phyloP scores from a whole-genome alignment of 495 filamentous ascomycete genomes.

The Hyphodiscus hymeniophilus region DNA sequence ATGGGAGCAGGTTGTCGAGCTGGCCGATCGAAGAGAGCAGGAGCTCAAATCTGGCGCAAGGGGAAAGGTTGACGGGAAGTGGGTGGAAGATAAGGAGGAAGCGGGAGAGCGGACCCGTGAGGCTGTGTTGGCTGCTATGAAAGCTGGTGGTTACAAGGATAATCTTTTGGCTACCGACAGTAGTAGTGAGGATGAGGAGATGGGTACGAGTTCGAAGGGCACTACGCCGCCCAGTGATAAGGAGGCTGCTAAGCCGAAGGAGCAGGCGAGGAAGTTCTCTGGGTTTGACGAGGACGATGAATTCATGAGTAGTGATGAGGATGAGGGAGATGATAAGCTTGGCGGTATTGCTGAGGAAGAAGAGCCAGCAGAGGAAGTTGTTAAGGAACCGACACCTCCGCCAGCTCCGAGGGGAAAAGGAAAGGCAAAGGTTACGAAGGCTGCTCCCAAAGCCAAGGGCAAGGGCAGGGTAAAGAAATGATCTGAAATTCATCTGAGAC shows the following conservation, averaged over 20 bases:
- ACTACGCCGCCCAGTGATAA: conserved; percentile 29
- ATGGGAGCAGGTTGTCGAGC: conserved; percentile 79
- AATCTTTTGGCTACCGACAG: conserved; percentile 31
- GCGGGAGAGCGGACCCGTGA: conserved; percentile 73
- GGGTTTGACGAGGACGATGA: conserved; percentile 91
- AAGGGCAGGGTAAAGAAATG: conserved; percentile 20
- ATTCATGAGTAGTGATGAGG: conserved; percentile 73
- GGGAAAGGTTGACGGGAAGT: conserved; percentile 74
- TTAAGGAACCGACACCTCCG: conserved; percentile 18
- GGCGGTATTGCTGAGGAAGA: conserved; percentile 33
- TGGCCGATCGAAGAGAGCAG: conserved; percentile 71
- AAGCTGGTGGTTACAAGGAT: conserved; percentile 50
- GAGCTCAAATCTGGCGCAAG: conserved; percentile 64
- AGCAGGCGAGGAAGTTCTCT: conserved; percentile 47
- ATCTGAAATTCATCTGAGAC: conserved; percentile 1
- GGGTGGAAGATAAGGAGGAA: conserved; percentile 89
- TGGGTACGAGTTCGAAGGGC: conserved; percentile 26
- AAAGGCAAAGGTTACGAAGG: conserved; percentile 11
- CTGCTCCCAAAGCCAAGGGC: conserved; percentile 21
- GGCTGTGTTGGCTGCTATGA: conserved; percentile 72
- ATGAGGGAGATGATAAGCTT: conserved; percentile 40
- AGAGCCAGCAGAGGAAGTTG: conserved; percentile 15
- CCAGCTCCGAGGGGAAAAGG: conserved; percentile 21
- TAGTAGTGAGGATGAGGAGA: conserved; percentile 35
- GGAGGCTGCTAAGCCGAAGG: conserved; percentile 34